Percentiles rank a stretch among this genome's conserved stretches.
These are phyloP conservation scores for Auriscalpium vulgare DNA, from an alignment of 768 basidiomycete species.

Conservation along the genomic window DNA sequence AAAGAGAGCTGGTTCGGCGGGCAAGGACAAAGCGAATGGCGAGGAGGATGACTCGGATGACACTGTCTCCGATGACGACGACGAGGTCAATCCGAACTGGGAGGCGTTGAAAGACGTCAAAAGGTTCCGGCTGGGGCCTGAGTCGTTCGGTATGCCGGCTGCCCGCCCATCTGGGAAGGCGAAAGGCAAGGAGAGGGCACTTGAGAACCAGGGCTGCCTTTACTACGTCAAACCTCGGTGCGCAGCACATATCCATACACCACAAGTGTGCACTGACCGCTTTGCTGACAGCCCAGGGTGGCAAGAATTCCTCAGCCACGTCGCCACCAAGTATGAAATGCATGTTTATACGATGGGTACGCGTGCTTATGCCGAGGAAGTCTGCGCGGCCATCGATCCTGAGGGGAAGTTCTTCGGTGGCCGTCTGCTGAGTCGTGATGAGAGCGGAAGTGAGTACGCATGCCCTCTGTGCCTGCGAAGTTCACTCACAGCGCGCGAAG, in stretches of 20 bases:
- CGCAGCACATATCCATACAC: constrained; percentile 18
- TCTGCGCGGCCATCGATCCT: constrained; percentile 91
- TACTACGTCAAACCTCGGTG: constrained; percentile 98
- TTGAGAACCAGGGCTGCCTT: constrained; percentile 79
- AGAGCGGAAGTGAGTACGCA: constrained; percentile 79
- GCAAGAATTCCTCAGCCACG: constrained; percentile 62
- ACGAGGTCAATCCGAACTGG: constrained; percentile 85
- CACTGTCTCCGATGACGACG: constrained; percentile 23
- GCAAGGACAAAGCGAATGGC: constrained; percentile 20
- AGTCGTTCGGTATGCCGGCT: constrained; percentile 45
- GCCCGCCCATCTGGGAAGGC: constrained; percentile 29
- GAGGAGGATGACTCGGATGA: constrained; percentile 30
- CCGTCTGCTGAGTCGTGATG: constrained; percentile 86
- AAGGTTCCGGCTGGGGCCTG: constrained; percentile 82
- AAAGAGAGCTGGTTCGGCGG: constrained; percentile 22
- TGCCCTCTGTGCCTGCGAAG: background rate
- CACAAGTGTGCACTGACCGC: constrained; percentile 8
- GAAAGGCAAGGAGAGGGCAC: constrained; percentile 54
- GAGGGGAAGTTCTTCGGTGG: constrained; percentile 78
- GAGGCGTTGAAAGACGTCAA: constrained; percentile 85
- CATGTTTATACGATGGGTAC: constrained; percentile 99
- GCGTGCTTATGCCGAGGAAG: constrained; percentile 91
- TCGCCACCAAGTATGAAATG: constrained; percentile 87
- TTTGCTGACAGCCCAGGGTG: constrained; percentile 61
- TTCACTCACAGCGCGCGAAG: constrained; percentile 1